Percentiles rank a stretch among this genome's conserved stretches.
phyloP scores from a whole-genome alignment of 306 rosid species.

The Alnus glutinosa region DNA sequence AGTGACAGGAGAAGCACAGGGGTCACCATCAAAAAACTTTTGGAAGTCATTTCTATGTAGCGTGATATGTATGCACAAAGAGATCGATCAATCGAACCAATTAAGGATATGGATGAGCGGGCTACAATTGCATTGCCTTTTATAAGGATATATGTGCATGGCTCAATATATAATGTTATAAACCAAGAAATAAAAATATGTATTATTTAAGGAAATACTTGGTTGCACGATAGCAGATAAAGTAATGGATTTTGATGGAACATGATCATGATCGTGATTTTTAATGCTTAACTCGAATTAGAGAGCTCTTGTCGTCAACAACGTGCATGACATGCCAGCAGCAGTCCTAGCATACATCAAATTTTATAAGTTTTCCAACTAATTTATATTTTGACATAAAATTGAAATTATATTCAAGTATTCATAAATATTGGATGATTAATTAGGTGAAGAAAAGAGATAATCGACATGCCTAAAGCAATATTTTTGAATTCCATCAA shows the following conservation, averaged over 20 bases:
- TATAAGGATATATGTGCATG: neutral
- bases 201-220: neutral
- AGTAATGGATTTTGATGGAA: neutral
- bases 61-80: neutral
- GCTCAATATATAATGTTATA: neutral
- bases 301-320: neutral
- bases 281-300: neutral
- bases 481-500: too few relatives aligned
- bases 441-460: too few relatives aligned
- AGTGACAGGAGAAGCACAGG: conserved; percentile 21
- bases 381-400: too few relatives aligned
- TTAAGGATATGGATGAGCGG: neutral
- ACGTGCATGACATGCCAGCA: neutral
- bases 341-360: too few relatives aligned
- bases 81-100: neutral
- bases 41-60: conserved; percentile 12
- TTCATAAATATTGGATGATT: too few relatives aligned
- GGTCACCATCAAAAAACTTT: neutral
- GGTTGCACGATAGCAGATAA: conserved; percentile 23
- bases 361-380: too few relatives aligned
- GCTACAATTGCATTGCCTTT: neutral
- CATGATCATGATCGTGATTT: neutral
- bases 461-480: too few relatives aligned
- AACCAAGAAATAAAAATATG: neutral
- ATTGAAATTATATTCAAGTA: too few relatives aligned